Base-by-base conservation (phyloP, 2,329 filamentous ascomycete species). In the Cladophialophora yegresii region DNA sequence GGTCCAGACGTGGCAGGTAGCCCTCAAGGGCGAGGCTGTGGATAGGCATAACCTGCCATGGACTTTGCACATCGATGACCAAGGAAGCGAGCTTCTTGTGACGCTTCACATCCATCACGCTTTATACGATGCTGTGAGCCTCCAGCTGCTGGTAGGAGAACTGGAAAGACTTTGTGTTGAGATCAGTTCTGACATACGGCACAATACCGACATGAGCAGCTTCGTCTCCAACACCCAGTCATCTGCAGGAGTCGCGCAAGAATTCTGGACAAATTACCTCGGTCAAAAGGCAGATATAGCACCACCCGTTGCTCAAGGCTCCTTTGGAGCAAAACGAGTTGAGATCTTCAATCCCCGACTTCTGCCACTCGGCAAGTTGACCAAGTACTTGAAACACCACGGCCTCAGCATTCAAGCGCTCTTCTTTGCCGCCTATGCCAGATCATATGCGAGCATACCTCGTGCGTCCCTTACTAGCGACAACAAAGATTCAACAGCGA, bases 51-150 rank as follows among this genome's bases (percentile, higher is more conserved):
- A 49, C 8, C 32, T 69, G 10, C 64, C 69, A 5, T 65, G 68
- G 64, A 62, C 58, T 7, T 43, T 66, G 16, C 32, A 58, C 2
- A 36, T 65, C 26, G 22, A 43, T 5, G 22, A 57, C 16, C 13
- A 36, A n/a, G 54, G 28, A 3, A 40, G 55, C 9, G 51, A 61
- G 9, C 22, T 61, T 6, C 82, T 51, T 69, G 36, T 77, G 53
- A 77, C 83, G 1, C 79, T 92, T 4, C 81, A 81, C 28, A 88
- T 97, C 4, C 92, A 96, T 67, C 93, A 98, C 74, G 90, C 90
- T 0, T 80, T 97, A 0, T 98, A 97, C 73, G 93, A 97, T 74
- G 92, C 88, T 5, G 82, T 96, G 65, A 95, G 90, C 71, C 79
- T 97, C 4, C 85, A 87, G 0, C 73, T 82, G 0, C 77, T 96